These are phyloP conservation scores for Elasticomyces elasticus DNA, from an alignment of 495 filamentous ascomycete genomes.

Conservation along the genomic window DNA sequence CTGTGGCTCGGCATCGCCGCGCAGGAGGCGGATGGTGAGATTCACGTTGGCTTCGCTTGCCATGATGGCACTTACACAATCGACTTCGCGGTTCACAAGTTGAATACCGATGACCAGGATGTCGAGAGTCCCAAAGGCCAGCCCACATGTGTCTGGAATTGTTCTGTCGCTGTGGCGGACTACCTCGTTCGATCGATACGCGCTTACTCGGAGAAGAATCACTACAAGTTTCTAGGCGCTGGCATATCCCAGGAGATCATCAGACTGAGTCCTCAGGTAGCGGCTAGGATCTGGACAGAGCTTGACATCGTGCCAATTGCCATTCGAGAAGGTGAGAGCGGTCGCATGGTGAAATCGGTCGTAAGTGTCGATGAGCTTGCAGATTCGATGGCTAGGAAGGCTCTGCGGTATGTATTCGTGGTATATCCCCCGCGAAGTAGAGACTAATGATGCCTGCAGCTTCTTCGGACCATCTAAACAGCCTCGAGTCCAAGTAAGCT, in stretches of 20 bases:
- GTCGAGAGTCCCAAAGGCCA: not conserved
- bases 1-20: constrained; percentile 30
- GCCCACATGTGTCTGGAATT: no score
- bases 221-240: constrained; percentile 33
- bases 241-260: constrained; percentile 46
- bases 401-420: constrained; percentile 47
- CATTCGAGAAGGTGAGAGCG: constrained; percentile 32
- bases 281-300: constrained; percentile 68
- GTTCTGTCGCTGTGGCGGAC: constrained; percentile 17
- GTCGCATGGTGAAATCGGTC: not conserved
- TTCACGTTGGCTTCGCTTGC: constrained; percentile 45
- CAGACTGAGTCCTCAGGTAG: constrained; percentile 48
- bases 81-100: constrained; percentile 53
- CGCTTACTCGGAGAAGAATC: constrained; percentile 26
- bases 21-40: not conserved
- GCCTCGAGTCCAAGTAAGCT: constrained; percentile 67
- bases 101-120: constrained; percentile 23
- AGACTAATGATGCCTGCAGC: constrained; percentile 34
- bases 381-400: constrained; percentile 76
- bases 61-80: constrained; percentile 72
- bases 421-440: not conserved
- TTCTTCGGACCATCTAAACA: constrained; percentile 66
- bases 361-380: constrained; percentile 71
- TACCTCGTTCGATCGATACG: constrained; percentile 23
- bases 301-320: constrained; percentile 68